phyloP scores from a whole-genome alignment of 2,329 filamentous ascomycete genomes.

The Dryadomyces sulphureus region DNA sequence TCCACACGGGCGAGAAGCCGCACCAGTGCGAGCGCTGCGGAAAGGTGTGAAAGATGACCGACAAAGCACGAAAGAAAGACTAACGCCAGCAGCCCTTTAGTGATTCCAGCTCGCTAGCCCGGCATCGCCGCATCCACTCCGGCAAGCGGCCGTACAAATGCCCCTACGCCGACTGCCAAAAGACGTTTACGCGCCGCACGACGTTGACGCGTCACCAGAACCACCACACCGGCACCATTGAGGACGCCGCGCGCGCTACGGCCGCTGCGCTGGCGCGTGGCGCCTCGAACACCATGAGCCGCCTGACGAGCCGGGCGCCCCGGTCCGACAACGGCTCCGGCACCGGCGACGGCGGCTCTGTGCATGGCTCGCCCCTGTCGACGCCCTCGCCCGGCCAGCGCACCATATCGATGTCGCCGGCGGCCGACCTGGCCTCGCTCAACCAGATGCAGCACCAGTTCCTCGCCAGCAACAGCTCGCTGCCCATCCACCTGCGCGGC shows the following conservation, averaged over 20 bases:
- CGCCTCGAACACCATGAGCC: slow-evolving; percentile 19
- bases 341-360: slow-evolving; percentile 44
- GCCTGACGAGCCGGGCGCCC: slow-evolving; percentile 27
- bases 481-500: slow-evolving; percentile 68
- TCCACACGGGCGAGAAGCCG: slow-evolving; percentile 73
- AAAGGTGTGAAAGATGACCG: slow-evolving; percentile 46
- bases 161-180: slow-evolving; percentile 92
- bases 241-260: slow-evolving; percentile 81
- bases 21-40: slow-evolving; percentile 76
- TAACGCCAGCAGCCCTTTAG: slow-evolving; percentile 60
- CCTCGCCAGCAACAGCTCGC: slow-evolving; percentile 58
- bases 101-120: slow-evolving; percentile 84
- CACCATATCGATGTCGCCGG: slow-evolving; percentile 65
- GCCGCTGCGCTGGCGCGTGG: slow-evolving; percentile 62
- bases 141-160: slow-evolving; percentile 96
- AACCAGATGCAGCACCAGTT: slow-evolving; percentile 59
- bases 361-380: slow-evolving; percentile 57
- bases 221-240: slow-evolving; percentile 86
- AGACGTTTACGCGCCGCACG: slow-evolving; percentile 92
- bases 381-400: slow-evolving; percentile 77
- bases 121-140: slow-evolving; percentile 88
- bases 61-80: not conserved
- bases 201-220: slow-evolving; percentile 93
- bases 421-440: slow-evolving; percentile 56
- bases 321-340: slow-evolving; percentile 38